These are phyloP conservation scores for Testicularia cyperi DNA, from an alignment of 1,284 basidiomycete species.

Conservation along the genomic window DNA sequence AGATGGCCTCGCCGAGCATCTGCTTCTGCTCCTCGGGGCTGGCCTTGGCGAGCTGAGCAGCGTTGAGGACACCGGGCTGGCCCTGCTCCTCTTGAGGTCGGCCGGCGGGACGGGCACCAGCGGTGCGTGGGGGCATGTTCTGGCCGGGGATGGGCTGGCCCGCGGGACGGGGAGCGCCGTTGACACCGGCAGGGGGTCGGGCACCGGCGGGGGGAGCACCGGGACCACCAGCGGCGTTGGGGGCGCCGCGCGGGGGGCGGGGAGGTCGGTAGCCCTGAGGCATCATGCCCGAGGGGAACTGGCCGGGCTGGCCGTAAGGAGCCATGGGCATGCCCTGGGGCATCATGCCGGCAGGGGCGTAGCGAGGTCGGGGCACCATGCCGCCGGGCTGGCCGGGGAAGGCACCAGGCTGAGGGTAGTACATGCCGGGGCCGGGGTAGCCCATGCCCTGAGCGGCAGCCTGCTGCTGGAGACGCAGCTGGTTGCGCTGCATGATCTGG, in stretches of 20 bases:
- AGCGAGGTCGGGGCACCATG: constrained; percentile 56
- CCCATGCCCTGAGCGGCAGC: constrained; percentile 56
- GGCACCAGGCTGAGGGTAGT: constrained; percentile 58
- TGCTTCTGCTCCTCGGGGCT: constrained; percentile 61
- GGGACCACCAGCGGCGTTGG: constrained; percentile 42
- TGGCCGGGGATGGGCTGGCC: constrained; percentile 42
- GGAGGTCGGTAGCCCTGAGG: constrained; percentile 57
- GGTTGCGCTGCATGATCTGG: constrained; percentile 66
- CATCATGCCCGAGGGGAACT: constrained; percentile 57
- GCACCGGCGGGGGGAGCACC: constrained; percentile 39
- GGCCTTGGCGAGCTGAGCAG: constrained; percentile 57
- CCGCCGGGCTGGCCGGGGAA: constrained; percentile 57
- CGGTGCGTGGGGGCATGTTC: constrained; percentile 27
- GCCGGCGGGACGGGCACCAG: constrained; percentile 29
- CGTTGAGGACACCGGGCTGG: constrained; percentile 52
- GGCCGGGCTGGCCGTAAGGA: constrained; percentile 56
- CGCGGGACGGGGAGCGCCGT: constrained; percentile 45
- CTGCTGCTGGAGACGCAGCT: constrained; percentile 60
- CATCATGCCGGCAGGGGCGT: constrained; percentile 59
- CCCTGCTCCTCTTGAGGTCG: constrained; percentile 28
- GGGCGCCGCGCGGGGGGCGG: constrained; percentile 51
- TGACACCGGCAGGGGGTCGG: constrained; percentile 43
- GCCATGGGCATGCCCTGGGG: constrained; percentile 57
- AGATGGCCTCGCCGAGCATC: constrained; percentile 60
- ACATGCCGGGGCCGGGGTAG: constrained; percentile 59